Percentiles rank a stretch among this genome's conserved stretches.
Conservation (phyloP, 164 flowering plant genomes). For the Kalanchoe fedtschenkoi region DNA sequence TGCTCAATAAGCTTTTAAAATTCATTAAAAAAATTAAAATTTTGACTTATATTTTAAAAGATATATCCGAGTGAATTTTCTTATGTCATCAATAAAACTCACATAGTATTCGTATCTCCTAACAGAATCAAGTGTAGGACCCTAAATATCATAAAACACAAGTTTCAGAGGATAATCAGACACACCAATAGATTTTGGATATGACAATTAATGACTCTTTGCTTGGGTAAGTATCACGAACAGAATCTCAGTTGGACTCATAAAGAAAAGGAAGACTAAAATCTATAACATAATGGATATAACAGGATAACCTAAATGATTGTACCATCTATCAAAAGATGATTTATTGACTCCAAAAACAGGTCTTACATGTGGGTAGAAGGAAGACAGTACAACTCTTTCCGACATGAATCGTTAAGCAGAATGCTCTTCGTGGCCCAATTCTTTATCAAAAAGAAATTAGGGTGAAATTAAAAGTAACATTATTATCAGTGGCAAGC, state of each 20-base stretch:
- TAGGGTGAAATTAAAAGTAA: background rate
- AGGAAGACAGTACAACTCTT: background rate
- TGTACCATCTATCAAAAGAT: background rate
- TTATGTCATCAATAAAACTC: background rate
- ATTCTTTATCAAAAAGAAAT: background rate
- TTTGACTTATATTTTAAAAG: too few species aligned
- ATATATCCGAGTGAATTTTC: background rate
- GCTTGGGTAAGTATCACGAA: background rate
- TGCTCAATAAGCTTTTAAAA: background rate
- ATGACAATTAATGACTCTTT: background rate
- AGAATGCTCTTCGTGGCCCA: background rate
- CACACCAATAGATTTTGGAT: background rate
- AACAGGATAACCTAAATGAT: background rate
- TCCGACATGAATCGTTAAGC: background rate
- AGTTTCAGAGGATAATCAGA: background rate
- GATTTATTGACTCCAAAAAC: background rate
- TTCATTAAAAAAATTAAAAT: too few species aligned
- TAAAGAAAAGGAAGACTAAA: background rate
- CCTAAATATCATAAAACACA: background rate
- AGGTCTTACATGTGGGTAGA: background rate
- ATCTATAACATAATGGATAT: background rate
- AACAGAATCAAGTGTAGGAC: background rate
- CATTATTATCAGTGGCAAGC: background rate
- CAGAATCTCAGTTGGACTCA: background rate
- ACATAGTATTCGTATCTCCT: background rate